Evolutionary conservation across 2,329 filamentous ascomycete species (phyloP), one percentile per base, ranked within the genome.

Genomic region (Aspergillus ochraceus): DNA sequence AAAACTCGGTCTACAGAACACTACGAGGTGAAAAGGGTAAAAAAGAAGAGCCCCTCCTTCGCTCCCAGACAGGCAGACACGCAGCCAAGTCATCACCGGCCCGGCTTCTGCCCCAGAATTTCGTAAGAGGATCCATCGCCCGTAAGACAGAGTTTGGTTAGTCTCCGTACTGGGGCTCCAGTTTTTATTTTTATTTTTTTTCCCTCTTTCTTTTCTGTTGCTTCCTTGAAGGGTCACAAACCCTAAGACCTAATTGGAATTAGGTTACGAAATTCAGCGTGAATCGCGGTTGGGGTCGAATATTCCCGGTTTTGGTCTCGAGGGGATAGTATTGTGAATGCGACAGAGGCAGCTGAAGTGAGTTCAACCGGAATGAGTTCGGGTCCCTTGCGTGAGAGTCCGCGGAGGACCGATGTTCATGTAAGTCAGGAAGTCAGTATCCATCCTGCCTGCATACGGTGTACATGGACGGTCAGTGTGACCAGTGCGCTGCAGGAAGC

Each of bases 101-200:
- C 60, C 60, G 65, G 60, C 59, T 60, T 42, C 49, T 66, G 64
- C 64, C 65, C 66, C 65, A 64, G 65, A 63, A 55, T 66, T 64
- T 64, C 63, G 63, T 66, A 66, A 65, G 24, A 60, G 60, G 61
- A 65, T 64, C 62, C 62, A 64, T 64, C 59, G 53, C 50, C 58
- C 46, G 54, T 26, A 17, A 50, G 55, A 59, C 49, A 61, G 54
- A 63, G 52, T 61, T 59, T 60, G 57, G 49, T 55, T 52, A 49
- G 52, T 42, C 55, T 39, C 49, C 50, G 66, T 53, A 39, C 53
- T 42, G 36, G 24, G 45, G 51, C 39, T 57, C 49, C 55, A 46
- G 32, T 52, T 39, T 46, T 60, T 56, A 51, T 53, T 29, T 32
- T 57, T 49, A 6, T 22, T 3, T 39, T 12, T 24, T 17, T 24